phyloP scores from a whole-genome alignment of 257 asterid genomes.

The Perilla frutescens region DNA sequence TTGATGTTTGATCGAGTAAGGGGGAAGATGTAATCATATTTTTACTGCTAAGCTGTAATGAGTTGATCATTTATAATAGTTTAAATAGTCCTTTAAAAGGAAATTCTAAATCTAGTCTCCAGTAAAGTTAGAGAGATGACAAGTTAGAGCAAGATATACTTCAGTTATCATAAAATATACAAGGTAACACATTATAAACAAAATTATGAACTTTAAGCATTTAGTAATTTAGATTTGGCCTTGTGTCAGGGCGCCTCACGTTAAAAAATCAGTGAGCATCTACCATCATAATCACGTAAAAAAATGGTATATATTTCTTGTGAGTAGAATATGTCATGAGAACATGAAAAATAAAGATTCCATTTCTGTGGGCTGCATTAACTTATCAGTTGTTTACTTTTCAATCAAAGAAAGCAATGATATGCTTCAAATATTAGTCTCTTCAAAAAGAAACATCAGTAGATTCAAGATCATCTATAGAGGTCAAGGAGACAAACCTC shows the following conservation, averaged over 20 bases:
- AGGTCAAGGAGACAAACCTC: constrained; percentile 60
- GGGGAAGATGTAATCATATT: neutral
- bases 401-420: neutral
- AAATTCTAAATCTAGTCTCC: neutral
- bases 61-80: too few species aligned
- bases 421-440: neutral
- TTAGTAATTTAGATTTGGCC: neutral
- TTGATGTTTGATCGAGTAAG: neutral
- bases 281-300: neutral
- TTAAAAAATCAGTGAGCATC: neutral
- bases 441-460: constrained; percentile 1
- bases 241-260: neutral
- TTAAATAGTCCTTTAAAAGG: neutral
- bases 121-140: neutral
- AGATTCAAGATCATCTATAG: constrained; percentile 1
- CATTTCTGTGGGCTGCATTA: neutral
- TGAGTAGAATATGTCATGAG: neutral
- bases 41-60: neutral
- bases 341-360: neutral
- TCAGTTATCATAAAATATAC: neutral
- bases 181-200: neutral
- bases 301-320: constrained; percentile 2
- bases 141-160: neutral
- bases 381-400: neutral
- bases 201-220: neutral